Evolutionary conservation across 148 eudicot species (phyloP), one percentile per base, ranked within the genome.

Genomic region (Bassia scoparia): DNA sequence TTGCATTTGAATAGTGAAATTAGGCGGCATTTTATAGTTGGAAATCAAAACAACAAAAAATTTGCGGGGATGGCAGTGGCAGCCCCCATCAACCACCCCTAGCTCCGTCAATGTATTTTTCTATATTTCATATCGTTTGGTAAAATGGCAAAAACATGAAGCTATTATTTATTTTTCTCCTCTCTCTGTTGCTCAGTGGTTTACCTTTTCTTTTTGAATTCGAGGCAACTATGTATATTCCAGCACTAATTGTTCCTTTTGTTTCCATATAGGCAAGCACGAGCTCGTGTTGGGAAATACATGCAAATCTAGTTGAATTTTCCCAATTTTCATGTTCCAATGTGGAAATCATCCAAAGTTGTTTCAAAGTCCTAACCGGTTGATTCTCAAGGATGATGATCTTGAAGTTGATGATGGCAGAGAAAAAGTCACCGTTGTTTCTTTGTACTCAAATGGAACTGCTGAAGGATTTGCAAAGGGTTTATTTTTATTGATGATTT

Each of bases 401-500:
- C 88, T 81, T 61, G 94, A 89, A 23, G 82, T 84, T 46, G 98
- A 90, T 75, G 98, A 91, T 38, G 89, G 90, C 9, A 86, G 77
- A 81, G 87, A 77, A 71, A 93, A 85, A 72, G 90, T 93, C 24
- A 85, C 97, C 20, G 71, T 93, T 61, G n/a, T 90, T 93, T 52
- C 90, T 84, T 66, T 97, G 98, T 2, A 93, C 97, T 24, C 97
- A 95, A 73, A 95, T 54, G 99, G 99, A 34, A 95, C 99, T 5
- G 99, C 99, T 52, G 99, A 95, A 76, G 99, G 99, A 23, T 95
- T 95, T 35, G 94, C 97, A 5, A 95, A 95, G 96, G 98, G 89
- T 48, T 15, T 10, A 12, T 69, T 69, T 18, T 67, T 2, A 20
- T n/a, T n/a, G n/a, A n/a, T n/a, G n/a, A n/a, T n/a, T n/a, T n/a